phyloP scores from a whole-genome alignment of 2,329 filamentous ascomycete species.

The Cladosporium sp. region DNA sequence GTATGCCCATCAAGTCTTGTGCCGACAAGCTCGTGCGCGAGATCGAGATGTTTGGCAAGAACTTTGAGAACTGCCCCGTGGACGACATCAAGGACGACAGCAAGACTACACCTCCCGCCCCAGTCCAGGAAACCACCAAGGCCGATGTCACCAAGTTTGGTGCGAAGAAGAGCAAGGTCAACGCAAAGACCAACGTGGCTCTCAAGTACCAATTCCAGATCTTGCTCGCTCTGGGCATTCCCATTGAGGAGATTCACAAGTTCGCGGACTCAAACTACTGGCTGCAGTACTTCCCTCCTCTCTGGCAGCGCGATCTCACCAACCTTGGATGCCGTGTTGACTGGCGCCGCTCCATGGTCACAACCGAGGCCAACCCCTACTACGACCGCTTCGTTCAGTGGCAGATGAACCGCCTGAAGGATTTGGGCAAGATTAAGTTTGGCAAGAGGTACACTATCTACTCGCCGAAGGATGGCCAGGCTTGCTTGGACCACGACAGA shows the following conservation, averaged over 20 bases:
- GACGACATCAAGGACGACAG: conserved; percentile 53
- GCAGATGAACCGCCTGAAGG: conserved; percentile 93
- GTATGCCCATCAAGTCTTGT: conserved; percentile 97
- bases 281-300: conserved; percentile 88
- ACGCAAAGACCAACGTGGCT: conserved; percentile 79
- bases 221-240: conserved; percentile 88
- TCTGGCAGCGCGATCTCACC: conserved; percentile 76
- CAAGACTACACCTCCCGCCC: conserved; percentile 54
- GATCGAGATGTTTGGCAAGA: conserved; percentile 81
- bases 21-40: conserved; percentile 93
- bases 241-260: conserved; percentile 83
- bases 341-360: conserved; percentile 90
- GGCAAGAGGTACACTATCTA: conserved; percentile 93
- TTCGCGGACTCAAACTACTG: conserved; percentile 92
- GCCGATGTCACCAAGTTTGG: conserved; percentile 89
- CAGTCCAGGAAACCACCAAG: conserved; percentile 65
- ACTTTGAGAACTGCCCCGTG: conserved; percentile 76
- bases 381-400: conserved; percentile 94
- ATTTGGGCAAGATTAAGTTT: conserved; percentile 89
- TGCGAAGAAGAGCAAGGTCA: conserved; percentile 89
- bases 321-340: conserved; percentile 86
- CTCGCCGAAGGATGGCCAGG: conserved; percentile 83
- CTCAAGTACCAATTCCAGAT: conserved; percentile 97
- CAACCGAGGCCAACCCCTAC: conserved; percentile 94
- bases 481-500: conserved; percentile 85